Evolutionary conservation across 805 yeast species (phyloP), one percentile per base, ranked within the genome.

Genomic region (Metschnikowia sp.): DNA sequence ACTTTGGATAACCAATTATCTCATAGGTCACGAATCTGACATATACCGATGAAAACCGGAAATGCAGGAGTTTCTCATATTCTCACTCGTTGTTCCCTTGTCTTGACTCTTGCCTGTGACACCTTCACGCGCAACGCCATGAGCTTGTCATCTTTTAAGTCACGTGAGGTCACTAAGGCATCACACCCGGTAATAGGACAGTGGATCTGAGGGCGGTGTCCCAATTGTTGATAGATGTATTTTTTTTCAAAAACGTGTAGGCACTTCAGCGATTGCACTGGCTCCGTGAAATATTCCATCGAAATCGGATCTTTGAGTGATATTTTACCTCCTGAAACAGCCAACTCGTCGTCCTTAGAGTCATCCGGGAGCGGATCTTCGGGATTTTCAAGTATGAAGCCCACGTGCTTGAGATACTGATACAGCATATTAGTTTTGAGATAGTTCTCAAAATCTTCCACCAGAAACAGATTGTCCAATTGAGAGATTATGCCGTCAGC

Each of bases 281-380:
- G 94, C 3, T 65, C 65, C 19, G 62, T 68, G 61, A 78, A 84
- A 37, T 69, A 61, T 44, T 74, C 69, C 48, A 77, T 59, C 0
- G 90, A 79, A 11, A 86, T 70, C 0, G 92, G 92, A 60, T 91
- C 89, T 26, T 70, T 75, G 48, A 87, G 60, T 40, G 83, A 81
- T n/a, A 87, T 69, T 33, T 68, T 77, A 34, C 94, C 94, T 47
- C 94, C 95, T 9, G 79, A 81, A 6, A 86, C 76, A 36, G 75
- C 78, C 31, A 86, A 39, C 19, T 84, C 92, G 19, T 83, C 88
- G 34, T 78, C 83, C 11, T 73, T 82, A 10, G 58, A 64, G 7
- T 64, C 72, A 12, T 70, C 76, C 0, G 88, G 88, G 15, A 86
- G 56, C 7, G 87, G 83, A 29, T 78, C 79, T 30, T 77, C 77